Percentiles rank a stretch among this genome's conserved stretches.
Conservation (phyloP, 805 yeast genomes). For the Teunomyces pallodes region DNA sequence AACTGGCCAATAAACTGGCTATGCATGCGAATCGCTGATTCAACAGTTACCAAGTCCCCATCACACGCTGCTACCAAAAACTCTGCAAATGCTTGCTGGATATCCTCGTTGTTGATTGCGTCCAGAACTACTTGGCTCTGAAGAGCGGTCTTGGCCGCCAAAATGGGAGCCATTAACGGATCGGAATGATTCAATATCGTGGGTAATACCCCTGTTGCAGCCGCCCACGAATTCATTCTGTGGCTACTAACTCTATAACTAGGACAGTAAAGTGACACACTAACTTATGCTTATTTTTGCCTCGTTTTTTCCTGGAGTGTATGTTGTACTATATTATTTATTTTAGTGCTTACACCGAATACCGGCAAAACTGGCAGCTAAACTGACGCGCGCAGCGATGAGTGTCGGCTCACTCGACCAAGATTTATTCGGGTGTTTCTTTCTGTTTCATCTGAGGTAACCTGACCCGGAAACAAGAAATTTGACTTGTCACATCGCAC, state of each 20-base stretch:
- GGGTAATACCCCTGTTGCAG: not conserved
- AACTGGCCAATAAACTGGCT: conserved; percentile 20
- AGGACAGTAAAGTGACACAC: not conserved
- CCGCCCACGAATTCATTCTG: conserved; percentile 1
- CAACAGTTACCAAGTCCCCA: conserved; percentile 37
- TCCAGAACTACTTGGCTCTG: conserved; percentile 3
- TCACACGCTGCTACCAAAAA: conserved; percentile 34
- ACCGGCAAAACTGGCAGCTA: not conserved
- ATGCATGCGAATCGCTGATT: conserved; percentile 20
- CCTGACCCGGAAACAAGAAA: not conserved
- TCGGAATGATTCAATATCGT: conserved; percentile 18
- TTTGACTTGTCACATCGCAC: not conserved
- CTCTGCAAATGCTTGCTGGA: conserved; percentile 14
- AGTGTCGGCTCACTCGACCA: not conserved
- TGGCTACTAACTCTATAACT: not conserved
- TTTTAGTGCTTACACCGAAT: not conserved
- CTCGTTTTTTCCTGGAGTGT: not conserved
- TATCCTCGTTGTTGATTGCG: not conserved
- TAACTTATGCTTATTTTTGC: not conserved
- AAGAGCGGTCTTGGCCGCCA: conserved; percentile 26
- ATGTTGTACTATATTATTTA: not conserved
- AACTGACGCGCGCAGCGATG: not conserved
- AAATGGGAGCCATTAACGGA: conserved; percentile 24
- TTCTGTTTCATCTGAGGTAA: not conserved
- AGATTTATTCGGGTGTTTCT: not conserved